Conservation (phyloP, 139 green algal genomes). For the Chlamydomonas sphaeroides region DNA sequence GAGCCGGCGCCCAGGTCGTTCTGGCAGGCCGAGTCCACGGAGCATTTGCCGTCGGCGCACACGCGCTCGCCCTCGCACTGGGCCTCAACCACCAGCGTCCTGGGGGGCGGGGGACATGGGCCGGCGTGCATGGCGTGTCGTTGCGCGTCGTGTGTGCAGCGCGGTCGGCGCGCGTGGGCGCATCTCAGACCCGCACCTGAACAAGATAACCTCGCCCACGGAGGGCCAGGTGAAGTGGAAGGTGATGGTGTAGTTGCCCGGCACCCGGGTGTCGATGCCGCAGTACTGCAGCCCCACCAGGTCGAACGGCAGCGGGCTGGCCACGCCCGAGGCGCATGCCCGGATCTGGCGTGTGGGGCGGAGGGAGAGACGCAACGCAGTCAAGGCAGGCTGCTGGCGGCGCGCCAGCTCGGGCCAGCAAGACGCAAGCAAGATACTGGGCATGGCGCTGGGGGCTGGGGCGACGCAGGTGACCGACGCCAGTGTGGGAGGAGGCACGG, state of each 20-base stretch:
- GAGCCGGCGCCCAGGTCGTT: background rate
- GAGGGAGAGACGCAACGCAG: background rate
- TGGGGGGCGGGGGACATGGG: background rate
- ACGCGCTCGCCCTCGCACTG: background rate
- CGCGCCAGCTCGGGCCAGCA: no score
- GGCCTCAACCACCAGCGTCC: background rate
- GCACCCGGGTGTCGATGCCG: background rate
- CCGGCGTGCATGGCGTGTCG: no score
- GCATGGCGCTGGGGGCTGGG: no score
- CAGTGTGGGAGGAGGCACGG: no score
- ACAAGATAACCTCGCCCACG: conserved; percentile 1
- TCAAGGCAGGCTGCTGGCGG: background rate
- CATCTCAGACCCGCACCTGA: background rate
- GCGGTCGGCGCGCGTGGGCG: background rate
- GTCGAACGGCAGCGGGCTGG: conserved; percentile 6
- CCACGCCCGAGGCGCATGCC: background rate
- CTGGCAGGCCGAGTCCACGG: background rate
- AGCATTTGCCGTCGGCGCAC: conserved; percentile 1
- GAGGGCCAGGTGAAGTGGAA: conserved; percentile 23
- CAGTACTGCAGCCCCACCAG: conserved; percentile 24
- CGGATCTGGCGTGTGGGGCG: background rate
- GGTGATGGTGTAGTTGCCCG: conserved; percentile 25
- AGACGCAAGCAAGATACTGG: no score
- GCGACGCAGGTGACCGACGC: no score
- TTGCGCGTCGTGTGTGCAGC: no score